phyloP scores from a whole-genome alignment of 257 asterid genomes.

The Capsicum chinense region DNA sequence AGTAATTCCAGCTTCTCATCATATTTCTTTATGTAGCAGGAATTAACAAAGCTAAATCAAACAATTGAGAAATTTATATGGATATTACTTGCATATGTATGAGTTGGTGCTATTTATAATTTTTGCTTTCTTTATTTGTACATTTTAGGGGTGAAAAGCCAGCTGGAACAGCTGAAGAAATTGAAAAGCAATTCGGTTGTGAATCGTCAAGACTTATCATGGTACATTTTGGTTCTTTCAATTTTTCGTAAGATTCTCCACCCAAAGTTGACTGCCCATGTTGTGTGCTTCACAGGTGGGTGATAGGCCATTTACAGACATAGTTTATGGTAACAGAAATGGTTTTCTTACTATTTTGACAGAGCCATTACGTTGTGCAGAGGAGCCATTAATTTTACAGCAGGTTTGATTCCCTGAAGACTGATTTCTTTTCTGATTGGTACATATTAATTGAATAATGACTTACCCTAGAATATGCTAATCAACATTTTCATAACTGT shows the following conservation, averaged over 20 bases:
- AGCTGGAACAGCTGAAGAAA: conserved; percentile 89
- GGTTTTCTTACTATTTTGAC: conserved; percentile 85
- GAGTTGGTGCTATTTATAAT: conserved; percentile 28
- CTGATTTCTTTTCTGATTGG: background rate
- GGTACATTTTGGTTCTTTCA: conserved; percentile 45
- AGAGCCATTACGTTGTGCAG: conserved; percentile 72
- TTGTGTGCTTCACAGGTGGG: conserved; percentile 69
- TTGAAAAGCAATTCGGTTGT: conserved; percentile 80
- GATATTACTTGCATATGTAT: background rate
- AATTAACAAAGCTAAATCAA: background rate
- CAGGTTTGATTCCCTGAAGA: conserved; percentile 54
- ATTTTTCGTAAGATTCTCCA: background rate
- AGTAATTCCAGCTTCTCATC: no score
- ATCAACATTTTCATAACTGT: background rate
- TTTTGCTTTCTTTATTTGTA: conserved; percentile 32
- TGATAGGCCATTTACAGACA: conserved; percentile 94
- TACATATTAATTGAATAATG: background rate
- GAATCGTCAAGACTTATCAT: conserved; percentile 80
- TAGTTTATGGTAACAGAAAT: conserved; percentile 86
- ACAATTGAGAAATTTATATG: background rate
- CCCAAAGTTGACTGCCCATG: conserved; percentile 25
- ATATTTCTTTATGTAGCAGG: background rate
- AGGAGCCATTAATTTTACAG: conserved; percentile 84
- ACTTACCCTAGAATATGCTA: background rate
- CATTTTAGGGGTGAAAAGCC: conserved; percentile 77